These are phyloP conservation scores for Ampelocalamus luodianensis DNA, from an alignment of 176 grass and related monocot species.

Conservation along the genomic window DNA sequence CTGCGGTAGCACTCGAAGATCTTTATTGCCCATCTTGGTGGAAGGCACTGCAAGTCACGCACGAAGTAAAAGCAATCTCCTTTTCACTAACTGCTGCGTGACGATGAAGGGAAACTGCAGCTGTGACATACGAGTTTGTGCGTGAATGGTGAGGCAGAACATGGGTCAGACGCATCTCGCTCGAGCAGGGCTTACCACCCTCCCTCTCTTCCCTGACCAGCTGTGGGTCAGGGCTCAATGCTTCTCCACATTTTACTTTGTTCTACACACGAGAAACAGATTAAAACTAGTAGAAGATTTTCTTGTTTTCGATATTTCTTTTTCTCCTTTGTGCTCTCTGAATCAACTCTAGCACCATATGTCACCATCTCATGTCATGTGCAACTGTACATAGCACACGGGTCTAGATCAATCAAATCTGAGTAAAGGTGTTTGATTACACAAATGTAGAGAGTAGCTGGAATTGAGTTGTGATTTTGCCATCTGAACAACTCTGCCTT, in stretches of 20 bases:
- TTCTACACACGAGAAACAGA: no score
- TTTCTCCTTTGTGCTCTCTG: no score
- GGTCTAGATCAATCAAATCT: background rate
- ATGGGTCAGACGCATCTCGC: background rate
- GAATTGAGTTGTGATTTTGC: background rate
- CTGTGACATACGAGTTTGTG: background rate
- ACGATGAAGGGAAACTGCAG: background rate
- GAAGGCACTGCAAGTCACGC: conserved; percentile 19
- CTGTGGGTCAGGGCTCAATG: no score
- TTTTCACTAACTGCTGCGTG: background rate
- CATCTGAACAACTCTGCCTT: background rate
- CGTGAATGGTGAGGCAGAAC: no score
- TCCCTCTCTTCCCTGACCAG: no score
- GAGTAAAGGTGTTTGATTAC: background rate
- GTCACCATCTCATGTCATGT: background rate
- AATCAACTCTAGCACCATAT: background rate
- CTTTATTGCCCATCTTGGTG: conserved; percentile 21
- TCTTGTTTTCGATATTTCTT: no score
- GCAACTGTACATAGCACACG: background rate
- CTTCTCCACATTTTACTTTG: no score
- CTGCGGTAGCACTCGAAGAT: conserved; percentile 10
- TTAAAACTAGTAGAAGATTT: no score
- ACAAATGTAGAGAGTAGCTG: background rate
- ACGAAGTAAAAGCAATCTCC: background rate
- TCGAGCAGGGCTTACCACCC: background rate